Percentiles rank a stretch among this genome's conserved stretches.
phyloP scores from a whole-genome alignment of 1,139 yeast species.

The Trichomonascaceae sp. region DNA sequence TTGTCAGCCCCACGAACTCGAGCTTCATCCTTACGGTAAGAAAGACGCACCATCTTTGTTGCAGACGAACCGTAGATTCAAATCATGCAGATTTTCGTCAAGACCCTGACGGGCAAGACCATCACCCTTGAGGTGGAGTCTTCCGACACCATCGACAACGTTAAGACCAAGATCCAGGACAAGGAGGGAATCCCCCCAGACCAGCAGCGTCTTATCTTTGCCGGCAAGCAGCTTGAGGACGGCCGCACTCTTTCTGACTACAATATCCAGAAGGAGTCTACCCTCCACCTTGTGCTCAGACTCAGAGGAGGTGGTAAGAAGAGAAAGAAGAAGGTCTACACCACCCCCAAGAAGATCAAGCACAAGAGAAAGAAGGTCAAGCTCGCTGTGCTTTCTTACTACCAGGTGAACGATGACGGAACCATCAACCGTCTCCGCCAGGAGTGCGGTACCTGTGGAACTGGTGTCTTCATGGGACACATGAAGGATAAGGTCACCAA shows the following conservation, averaged over 20 bases:
- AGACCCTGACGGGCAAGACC: conserved; percentile 98
- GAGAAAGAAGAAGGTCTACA: conserved; percentile 99
- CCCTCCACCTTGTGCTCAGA: conserved; percentile 94
- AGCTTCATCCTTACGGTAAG: conserved; percentile 10
- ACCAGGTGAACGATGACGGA: conserved; percentile 98
- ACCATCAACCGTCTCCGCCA: conserved; percentile 98
- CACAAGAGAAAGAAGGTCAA: conserved; percentile 99
- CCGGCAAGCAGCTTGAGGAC: conserved; percentile 99
- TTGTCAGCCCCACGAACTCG: background rate
- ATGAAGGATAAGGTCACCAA: conserved; percentile 92
- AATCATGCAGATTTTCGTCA: conserved; percentile 93
- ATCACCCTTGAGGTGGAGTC: conserved; percentile 99
- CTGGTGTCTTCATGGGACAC: conserved; percentile 99
- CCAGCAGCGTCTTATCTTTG: conserved; percentile 98
- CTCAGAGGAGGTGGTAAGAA: conserved; percentile 99
- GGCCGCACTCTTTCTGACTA: conserved; percentile 98
- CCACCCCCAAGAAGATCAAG: conserved; percentile 99
- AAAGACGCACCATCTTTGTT: conserved; percentile 18
- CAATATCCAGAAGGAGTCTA: conserved; percentile 99
- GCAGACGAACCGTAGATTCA: conserved; percentile 22
- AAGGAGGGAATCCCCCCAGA: conserved; percentile 99
- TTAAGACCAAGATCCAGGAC: conserved; percentile 98
- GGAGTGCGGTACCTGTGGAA: conserved; percentile 96
- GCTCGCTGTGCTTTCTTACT: conserved; percentile 98
- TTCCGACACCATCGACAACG: conserved; percentile 97